A percentile compares a stretch with the other conserved stretches of the same genome.
These are phyloP conservation scores for Senecio squalidus DNA, from an alignment of 140 eudicot species.

Conservation along the genomic window DNA sequence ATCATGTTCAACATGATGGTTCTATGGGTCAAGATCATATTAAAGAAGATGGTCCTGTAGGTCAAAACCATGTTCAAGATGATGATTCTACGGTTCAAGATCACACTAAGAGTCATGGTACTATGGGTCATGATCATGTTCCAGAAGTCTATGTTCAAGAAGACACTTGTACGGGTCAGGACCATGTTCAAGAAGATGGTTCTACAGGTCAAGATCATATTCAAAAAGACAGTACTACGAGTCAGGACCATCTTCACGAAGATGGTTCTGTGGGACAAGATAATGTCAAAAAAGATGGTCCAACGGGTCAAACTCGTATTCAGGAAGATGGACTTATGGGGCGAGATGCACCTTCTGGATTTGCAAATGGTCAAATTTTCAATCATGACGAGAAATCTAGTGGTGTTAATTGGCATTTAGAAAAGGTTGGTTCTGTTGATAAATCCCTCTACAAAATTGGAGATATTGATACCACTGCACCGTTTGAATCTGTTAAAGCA, in stretches of 20 bases:
- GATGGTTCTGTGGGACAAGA: neutral
- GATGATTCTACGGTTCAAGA: neutral
- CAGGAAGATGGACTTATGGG: neutral
- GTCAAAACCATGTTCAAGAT: neutral
- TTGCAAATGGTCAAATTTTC: conserved; percentile 4
- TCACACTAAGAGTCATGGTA: neutral
- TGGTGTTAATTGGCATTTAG: conserved; percentile 1
- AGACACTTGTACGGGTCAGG: neutral
- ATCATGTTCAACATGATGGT: neutral
- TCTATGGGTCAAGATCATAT: neutral
- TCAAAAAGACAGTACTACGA: neutral
- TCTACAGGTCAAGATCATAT: neutral
- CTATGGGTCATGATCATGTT: neutral
- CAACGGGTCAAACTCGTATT: neutral
- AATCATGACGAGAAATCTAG: neutral
- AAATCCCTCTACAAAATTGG: conserved; percentile 21
- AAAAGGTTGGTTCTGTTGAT: conserved; percentile 9
- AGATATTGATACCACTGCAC: conserved; percentile 65
- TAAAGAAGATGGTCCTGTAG: neutral
- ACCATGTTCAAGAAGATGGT: neutral
- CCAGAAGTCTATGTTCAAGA: neutral
- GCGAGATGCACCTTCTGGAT: conserved; percentile 19
- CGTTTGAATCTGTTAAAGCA: conserved; percentile 74
- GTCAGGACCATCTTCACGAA: neutral
- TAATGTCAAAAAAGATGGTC: neutral